Base-by-base conservation (phyloP, 257 asterid species). In the Penstemon newberryi region DNA sequence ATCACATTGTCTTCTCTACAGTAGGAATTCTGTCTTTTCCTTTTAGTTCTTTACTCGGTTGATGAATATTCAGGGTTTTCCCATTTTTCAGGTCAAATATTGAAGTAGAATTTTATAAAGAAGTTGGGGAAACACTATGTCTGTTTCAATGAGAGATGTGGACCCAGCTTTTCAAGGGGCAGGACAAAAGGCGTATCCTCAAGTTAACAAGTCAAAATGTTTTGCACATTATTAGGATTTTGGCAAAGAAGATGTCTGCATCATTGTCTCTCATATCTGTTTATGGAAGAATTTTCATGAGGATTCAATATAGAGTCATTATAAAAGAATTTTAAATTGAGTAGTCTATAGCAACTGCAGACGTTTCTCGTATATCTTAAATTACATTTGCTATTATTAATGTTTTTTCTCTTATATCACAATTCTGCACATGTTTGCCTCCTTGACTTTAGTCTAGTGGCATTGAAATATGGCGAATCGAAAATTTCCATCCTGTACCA, bases 381-480 rank as follows among this genome's bases (percentile, higher is more conserved):
- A 5, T 42, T 59, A 4, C 47, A 59, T 40, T 59, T 59, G 7
- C 5, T 38, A 59, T 61, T 47, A 9, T 63, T 47, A 40, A 40
- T 5, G 62, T 41, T 45, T 56, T 63, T 56, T 10, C 38, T 59
- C 43, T 8, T 52, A 45, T 43, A 63, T 78, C 51, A 49, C 19
- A 40, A 33, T 10, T 46, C 15, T 61, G 53, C 71, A 49, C 64
- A 6, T 59, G 40, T 51, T 72, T 67, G 77, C 45, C 73, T 85
- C 76, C 83, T 78, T 77, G 73, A 67, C 75, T 77, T 45, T 63
- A 40, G 25, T 76, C 12, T 49, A 91, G 97, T 66, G 97, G 96
- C 73, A 73, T 87, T 67, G 97, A 89, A 80, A 85, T 91, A 56
- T 91, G 97, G 97, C 82, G 95, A 55, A 79, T 91, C 4, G 95